These are phyloP conservation scores for Aspergillus cristatus DNA, from an alignment of 495 filamentous ascomycete genomes.

Conservation along the genomic window DNA sequence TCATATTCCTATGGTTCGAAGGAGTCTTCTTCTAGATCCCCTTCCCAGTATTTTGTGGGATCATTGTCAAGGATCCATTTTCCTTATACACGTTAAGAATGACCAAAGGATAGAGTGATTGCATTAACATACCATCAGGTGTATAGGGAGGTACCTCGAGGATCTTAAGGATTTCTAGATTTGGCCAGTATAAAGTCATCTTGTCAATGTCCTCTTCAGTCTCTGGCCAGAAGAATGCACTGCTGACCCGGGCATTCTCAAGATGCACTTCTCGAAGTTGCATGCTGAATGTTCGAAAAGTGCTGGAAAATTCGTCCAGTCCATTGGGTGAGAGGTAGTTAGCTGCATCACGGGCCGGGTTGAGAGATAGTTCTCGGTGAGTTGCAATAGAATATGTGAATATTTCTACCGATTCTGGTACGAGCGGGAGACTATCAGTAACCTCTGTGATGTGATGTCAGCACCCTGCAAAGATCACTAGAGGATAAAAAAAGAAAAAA, in stretches of 20 bases:
- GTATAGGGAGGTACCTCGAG: not conserved
- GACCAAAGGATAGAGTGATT: no score
- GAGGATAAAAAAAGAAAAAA: no score
- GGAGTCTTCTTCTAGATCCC: not conserved
- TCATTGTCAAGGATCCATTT: not conserved
- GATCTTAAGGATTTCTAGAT: not conserved
- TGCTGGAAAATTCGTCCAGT: not conserved
- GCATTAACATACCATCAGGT: constrained; percentile 5
- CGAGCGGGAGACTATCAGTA: not conserved
- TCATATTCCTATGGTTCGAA: not conserved
- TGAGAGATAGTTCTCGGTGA: not conserved
- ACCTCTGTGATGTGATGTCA: no score
- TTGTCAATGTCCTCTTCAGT: not conserved
- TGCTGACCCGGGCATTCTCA: constrained; percentile 1
- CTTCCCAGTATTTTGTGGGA: not conserved
- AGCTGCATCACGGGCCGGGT: not conserved
- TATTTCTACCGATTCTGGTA: not conserved
- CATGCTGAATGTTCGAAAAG: not conserved
- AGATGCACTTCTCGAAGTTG: constrained; percentile 1
- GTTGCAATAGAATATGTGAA: not conserved
- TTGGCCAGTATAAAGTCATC: not conserved
- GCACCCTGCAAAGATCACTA: no score
- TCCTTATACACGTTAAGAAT: no score
- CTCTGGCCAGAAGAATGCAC: not conserved
- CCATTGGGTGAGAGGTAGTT: not conserved